A percentile compares a stretch with the other conserved stretches of the same genome.
These are phyloP conservation scores for Miscanthus sacchariflorus DNA, from an alignment of 202 grass and related monocot species.

Conservation along the genomic window DNA sequence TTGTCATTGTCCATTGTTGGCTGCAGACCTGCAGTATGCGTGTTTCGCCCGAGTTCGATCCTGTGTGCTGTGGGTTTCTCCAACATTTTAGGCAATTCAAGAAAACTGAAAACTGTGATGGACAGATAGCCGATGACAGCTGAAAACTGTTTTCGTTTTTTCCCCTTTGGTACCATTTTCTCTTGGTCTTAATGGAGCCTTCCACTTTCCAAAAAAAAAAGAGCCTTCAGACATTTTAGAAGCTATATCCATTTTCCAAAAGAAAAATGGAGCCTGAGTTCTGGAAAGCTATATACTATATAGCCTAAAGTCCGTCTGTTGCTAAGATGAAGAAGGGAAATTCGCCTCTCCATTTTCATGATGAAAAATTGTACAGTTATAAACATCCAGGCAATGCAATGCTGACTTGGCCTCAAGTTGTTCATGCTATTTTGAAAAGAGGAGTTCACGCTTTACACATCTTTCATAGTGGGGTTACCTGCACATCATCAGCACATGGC, in stretches of 20 bases:
- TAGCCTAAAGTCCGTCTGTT: slow-evolving; percentile 7
- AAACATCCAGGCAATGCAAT: slow-evolving; percentile 2
- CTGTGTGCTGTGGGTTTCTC: background rate
- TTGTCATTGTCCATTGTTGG: background rate
- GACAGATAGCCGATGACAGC: background rate
- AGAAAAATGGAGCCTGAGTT: background rate
- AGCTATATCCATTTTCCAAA: background rate
- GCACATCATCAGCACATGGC: slow-evolving; percentile 14
- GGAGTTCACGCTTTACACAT: background rate
- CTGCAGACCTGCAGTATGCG: background rate
- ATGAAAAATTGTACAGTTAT: background rate
- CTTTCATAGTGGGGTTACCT: slow-evolving; percentile 10
- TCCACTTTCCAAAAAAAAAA: background rate
- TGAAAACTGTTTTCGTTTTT: background rate
- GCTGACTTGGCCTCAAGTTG: slow-evolving; percentile 41
- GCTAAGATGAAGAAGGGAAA: slow-evolving; percentile 21
- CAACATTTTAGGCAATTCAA: slow-evolving; percentile 20
- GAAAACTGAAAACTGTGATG: background rate
- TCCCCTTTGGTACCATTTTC: background rate
- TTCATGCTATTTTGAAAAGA: background rate
- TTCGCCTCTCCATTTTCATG: slow-evolving; percentile 33
- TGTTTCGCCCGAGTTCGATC: background rate
- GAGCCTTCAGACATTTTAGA: slow-evolving; percentile 13
- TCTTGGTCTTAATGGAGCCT: background rate
- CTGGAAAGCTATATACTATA: background rate